Evolutionary conservation across 2,329 filamentous ascomycete species (phyloP).

Genomic region (Claviceps arundinis): DNA sequence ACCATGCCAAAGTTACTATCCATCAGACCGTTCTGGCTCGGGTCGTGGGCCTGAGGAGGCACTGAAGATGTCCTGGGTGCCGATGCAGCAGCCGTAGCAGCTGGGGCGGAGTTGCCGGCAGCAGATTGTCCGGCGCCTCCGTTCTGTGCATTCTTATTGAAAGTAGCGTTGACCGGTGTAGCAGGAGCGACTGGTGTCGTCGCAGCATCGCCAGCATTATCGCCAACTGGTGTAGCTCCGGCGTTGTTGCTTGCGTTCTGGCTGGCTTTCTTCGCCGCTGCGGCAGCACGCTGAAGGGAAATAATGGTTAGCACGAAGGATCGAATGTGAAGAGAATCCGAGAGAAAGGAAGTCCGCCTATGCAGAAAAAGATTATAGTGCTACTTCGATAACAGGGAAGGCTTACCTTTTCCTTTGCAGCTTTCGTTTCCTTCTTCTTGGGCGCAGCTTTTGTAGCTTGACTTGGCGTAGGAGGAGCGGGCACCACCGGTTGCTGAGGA

Average conservation of each 20-base stretch:
- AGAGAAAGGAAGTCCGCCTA: too few relatives aligned
- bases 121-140: conserved; percentile 13
- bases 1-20: conserved; percentile 34
- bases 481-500: conserved; percentile 44
- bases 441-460: conserved; percentile 60
- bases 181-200: conserved; percentile 52
- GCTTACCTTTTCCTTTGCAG: conserved; percentile 54
- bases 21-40: conserved; percentile 35
- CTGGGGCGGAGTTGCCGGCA: neutral
- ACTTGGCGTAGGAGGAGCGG: conserved; percentile 63
- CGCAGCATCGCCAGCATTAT: conserved; percentile 42
- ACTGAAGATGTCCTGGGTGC: conserved; percentile 19
- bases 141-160: conserved; percentile 23
- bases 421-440: conserved; percentile 63
- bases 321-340: neutral
- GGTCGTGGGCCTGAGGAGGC: conserved; percentile 29
- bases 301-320: neutral
- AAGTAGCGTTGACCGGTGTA: conserved; percentile 42
- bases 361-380: too few relatives aligned
- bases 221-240: conserved; percentile 43
- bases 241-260: conserved; percentile 31
- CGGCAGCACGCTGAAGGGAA: conserved; percentile 30
- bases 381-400: neutral
- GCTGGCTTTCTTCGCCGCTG: conserved; percentile 47
- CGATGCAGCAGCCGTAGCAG: conserved; percentile 13